Evolutionary conservation across 1,139 yeast genomes (phyloP).

Genomic region (Pichia sp.): DNA sequence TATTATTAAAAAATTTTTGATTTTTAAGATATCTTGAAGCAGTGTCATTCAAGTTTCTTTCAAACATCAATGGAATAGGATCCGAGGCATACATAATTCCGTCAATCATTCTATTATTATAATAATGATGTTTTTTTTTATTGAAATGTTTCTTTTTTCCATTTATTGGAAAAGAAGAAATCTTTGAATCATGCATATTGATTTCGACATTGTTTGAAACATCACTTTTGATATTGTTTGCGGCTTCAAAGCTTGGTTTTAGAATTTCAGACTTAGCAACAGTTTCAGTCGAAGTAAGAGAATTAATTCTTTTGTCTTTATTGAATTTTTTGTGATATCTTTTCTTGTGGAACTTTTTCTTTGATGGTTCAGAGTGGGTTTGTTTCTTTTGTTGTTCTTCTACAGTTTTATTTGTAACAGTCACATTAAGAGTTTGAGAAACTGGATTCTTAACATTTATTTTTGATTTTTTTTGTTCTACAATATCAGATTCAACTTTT

Average conservation of each 20-base stretch:
- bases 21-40: not conserved
- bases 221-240: too few relatives aligned
- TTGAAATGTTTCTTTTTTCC: not conserved
- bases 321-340: not conserved
- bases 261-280: not conserved
- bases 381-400: not conserved
- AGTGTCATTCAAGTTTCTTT: not conserved
- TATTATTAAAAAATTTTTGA: not conserved
- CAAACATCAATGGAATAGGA: constrained; percentile 1
- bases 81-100: constrained; percentile 1
- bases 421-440: too few relatives aligned
- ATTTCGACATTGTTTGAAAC: too few relatives aligned
- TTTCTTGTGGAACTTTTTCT: constrained; percentile 2
- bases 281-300: not conserved
- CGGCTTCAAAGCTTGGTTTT: too few relatives aligned
- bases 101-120: not conserved
- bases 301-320: not conserved
- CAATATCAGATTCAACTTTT: too few relatives aligned
- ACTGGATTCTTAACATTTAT: too few relatives aligned
- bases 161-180: too few relatives aligned
- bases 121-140: not conserved
- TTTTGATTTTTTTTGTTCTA: too few relatives aligned
- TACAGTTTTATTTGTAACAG: too few relatives aligned
- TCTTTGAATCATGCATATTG: too few relatives aligned
- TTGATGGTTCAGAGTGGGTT: not conserved